phyloP scores from a whole-genome alignment of 2,329 filamentous ascomycete species.

The Ophiostoma australiae region DNA sequence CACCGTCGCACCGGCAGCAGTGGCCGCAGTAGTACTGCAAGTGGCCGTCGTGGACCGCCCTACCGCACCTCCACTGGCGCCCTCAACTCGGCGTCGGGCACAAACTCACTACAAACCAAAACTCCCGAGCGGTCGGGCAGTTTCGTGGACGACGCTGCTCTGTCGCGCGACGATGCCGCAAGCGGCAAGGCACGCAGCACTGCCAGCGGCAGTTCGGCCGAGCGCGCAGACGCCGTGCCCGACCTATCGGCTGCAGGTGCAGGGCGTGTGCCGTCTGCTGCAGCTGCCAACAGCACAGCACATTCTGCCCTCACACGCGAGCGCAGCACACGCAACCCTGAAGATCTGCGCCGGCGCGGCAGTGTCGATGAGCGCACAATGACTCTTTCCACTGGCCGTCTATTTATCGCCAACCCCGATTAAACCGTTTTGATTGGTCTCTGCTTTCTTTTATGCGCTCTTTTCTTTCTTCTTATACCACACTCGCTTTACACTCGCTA shows the following conservation, averaged over 20 bases:
- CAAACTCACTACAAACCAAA: conserved; percentile 34
- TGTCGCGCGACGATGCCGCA: conserved; percentile 40
- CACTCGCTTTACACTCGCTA: conserved; percentile 10
- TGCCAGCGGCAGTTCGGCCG: conserved; percentile 53
- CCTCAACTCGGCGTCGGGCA: conserved; percentile 35
- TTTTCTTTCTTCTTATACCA: not conserved
- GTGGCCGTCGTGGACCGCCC: conserved; percentile 45
- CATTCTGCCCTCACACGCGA: conserved; percentile 56
- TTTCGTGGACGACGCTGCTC: conserved; percentile 40
- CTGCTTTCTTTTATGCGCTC: not conserved
- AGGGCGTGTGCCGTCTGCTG: conserved; percentile 34
- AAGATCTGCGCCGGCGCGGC: conserved; percentile 69
- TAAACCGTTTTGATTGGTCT: conserved; percentile 32
- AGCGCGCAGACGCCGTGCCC: conserved; percentile 56
- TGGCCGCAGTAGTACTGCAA: conserved; percentile 63
- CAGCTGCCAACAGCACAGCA: conserved; percentile 54
- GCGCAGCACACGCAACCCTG: conserved; percentile 61
- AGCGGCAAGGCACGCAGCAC: conserved; percentile 49
- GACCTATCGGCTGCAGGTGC: conserved; percentile 40
- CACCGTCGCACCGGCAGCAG: conserved; percentile 72
- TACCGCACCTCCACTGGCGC: conserved; percentile 50
- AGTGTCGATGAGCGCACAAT: conserved; percentile 79
- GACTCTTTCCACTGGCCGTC: conserved; percentile 65
- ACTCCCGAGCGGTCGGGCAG: conserved; percentile 54
- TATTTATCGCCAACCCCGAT: conserved; percentile 85